Conservation (phyloP, 345 rosid species). For the Aegle marmelos region DNA sequence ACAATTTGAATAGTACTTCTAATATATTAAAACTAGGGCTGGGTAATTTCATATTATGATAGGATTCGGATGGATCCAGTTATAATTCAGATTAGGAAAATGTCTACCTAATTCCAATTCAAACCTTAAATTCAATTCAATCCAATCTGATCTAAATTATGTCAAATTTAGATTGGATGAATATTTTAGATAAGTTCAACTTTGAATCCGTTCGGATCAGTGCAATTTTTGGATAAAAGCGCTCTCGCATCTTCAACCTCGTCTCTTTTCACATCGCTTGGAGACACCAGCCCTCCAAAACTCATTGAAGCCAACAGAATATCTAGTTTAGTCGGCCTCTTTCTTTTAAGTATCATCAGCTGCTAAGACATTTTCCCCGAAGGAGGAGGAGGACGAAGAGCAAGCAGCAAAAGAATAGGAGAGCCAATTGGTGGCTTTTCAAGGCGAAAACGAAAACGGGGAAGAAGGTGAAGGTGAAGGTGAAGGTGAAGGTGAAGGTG, state of each 20-base stretch:
- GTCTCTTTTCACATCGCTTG: conserved; percentile 32
- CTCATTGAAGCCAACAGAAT: conserved; percentile 41
- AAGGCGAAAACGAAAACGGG: conserved; percentile 55
- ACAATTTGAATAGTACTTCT: too few species aligned
- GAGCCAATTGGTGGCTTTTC: conserved; percentile 46
- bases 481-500: too few species aligned
- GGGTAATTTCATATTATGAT: too few species aligned
- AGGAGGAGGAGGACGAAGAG: neutral
- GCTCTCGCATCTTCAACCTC: conserved; percentile 54
- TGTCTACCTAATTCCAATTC: too few species aligned
- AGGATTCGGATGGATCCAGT: too few species aligned
- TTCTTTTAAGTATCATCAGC: conserved; percentile 47
- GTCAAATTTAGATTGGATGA: too few species aligned
- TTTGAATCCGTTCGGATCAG: too few species aligned
- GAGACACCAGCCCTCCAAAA: conserved; percentile 38
- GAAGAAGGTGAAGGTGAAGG: conserved; percentile 67
- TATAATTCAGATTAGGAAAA: too few species aligned
- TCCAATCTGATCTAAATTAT: too few species aligned
- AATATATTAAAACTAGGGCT: too few species aligned
- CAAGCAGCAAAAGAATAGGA: conserved; percentile 2
- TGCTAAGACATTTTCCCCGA: conserved; percentile 13
- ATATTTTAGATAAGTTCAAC: too few species aligned
- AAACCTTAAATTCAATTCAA: too few species aligned
- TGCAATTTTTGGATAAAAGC: conserved; percentile 28
- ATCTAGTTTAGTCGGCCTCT: conserved; percentile 64